Evolutionary conservation across 192 early-diverging fungal species (phyloP).

Genomic region (Coemansia sp.): DNA sequence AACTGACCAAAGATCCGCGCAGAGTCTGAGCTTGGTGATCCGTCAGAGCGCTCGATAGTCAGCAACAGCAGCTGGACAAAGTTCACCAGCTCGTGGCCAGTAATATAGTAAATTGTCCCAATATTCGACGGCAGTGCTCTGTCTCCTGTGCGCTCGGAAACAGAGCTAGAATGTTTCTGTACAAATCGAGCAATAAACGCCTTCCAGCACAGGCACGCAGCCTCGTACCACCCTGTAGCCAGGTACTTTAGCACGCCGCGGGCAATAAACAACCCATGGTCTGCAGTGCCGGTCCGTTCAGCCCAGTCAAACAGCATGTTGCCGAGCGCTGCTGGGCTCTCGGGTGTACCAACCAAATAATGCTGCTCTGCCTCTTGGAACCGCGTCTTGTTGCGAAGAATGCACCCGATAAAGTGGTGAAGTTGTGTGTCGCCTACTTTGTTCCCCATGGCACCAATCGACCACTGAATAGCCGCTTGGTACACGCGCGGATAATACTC

Average conservation of each 20-base stretch:
- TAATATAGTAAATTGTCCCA: constrained; percentile 48
- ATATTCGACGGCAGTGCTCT: constrained; percentile 40
- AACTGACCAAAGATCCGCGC: constrained; percentile 26
- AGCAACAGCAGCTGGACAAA: constrained; percentile 68
- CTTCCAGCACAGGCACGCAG: constrained; percentile 55
- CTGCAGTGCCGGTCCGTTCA: constrained; percentile 54
- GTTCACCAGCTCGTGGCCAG: constrained; percentile 58
- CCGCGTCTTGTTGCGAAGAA: constrained; percentile 59
- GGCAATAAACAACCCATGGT: constrained; percentile 75
- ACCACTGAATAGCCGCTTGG: constrained; percentile 53
- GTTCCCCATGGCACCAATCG: constrained; percentile 22
- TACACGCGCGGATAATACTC: constrained; percentile 50
- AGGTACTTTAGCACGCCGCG: constrained; percentile 81
- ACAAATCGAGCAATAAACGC: constrained; percentile 36
- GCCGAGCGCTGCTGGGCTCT: constrained; percentile 73
- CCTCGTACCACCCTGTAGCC: constrained; percentile 56
- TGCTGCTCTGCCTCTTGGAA: constrained; percentile 85
- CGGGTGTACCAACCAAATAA: constrained; percentile 78
- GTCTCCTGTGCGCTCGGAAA: constrained; percentile 21
- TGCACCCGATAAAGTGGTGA: constrained; percentile 46
- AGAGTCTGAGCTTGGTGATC: constrained; percentile 20
- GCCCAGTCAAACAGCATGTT: constrained; percentile 80
- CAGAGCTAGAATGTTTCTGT: constrained; percentile 16
- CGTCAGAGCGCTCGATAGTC: constrained; percentile 60
- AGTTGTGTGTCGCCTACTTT: constrained; percentile 45